Percentiles rank a stretch among this genome's conserved stretches.
Evolutionary conservation across 192 early-diverging fungal species (phyloP).

Genomic region (Lobulomyces angularis): DNA sequence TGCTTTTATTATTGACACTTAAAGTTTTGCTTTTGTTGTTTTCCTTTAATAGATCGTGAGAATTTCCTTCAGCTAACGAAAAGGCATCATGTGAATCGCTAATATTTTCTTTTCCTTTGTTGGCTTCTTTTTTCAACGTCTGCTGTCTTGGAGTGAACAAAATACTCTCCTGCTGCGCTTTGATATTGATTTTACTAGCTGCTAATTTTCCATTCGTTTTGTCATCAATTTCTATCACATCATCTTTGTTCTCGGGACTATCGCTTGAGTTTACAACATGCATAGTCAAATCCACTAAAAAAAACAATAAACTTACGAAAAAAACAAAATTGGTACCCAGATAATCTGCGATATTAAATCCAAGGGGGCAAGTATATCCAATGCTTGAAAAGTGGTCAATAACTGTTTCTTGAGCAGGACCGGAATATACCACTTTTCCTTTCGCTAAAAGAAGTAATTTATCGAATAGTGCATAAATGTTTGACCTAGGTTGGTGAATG

Average conservation of each 20-base stretch:
- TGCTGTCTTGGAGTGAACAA: constrained; percentile 10
- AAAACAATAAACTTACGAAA: background rate
- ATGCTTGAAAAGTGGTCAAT: constrained; percentile 53
- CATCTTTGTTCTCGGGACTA: background rate
- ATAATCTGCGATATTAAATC: constrained; percentile 88
- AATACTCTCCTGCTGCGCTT: constrained; percentile 6
- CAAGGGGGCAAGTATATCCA: constrained; percentile 72
- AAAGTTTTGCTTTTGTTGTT: too few species aligned
- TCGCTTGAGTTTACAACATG: constrained; percentile 15
- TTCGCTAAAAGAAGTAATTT: constrained; percentile 72
- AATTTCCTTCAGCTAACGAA: too few species aligned
- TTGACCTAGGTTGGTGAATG: constrained; percentile 88
- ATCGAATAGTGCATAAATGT: constrained; percentile 86
- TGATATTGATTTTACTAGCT: background rate
- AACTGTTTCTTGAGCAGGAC: constrained; percentile 44
- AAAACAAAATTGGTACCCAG: constrained; percentile 19
- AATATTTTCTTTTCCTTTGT: too few species aligned
- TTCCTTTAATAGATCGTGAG: too few species aligned
- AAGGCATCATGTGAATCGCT: too few species aligned
- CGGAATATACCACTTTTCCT: constrained; percentile 73
- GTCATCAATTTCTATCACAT: constrained; percentile 4
- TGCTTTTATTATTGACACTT: too few species aligned
- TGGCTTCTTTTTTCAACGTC: background rate
- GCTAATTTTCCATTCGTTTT: constrained; percentile 9
- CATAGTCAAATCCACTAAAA: constrained; percentile 53